Conservation (phyloP, 2,329 filamentous ascomycete species). For the Cyphellophora attinorum region DNA sequence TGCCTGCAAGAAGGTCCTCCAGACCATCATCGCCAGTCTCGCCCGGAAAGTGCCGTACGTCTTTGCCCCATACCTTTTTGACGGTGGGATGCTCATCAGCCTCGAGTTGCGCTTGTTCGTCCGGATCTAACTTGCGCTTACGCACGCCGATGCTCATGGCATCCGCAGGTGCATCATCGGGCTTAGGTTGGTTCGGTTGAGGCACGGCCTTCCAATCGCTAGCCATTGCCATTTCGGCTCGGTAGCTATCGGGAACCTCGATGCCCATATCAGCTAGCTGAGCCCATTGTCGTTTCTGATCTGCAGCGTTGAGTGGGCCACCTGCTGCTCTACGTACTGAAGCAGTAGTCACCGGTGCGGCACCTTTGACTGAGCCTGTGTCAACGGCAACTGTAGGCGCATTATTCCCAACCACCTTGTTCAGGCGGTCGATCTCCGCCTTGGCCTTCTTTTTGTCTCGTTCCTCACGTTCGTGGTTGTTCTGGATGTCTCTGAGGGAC, state of each 20-base stretch:
- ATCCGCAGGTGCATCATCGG: constrained; percentile 34
- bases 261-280: constrained; percentile 85
- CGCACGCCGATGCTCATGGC: constrained; percentile 33
- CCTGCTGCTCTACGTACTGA: constrained; percentile 23
- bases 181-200: constrained; percentile 19
- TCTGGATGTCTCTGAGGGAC: constrained; percentile 80
- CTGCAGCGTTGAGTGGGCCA: constrained; percentile 42
- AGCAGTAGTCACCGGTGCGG: constrained; percentile 13
- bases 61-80: constrained; percentile 34
- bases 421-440: constrained; percentile 75
- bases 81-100: constrained; percentile 23
- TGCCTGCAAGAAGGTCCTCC: constrained; percentile 32
- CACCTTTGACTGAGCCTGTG: constrained; percentile 22
- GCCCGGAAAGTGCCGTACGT: constrained; percentile 30
- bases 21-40: constrained; percentile 29
- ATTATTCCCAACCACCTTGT: constrained; percentile 55
- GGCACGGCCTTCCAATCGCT: constrained; percentile 76
- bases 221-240: constrained; percentile 73
- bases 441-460: constrained; percentile 74
- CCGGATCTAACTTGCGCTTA: constrained; percentile 34
- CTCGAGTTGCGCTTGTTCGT: constrained; percentile 27
- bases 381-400: constrained; percentile 20
- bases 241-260: constrained; percentile 66
- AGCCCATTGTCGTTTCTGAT: constrained; percentile 73
- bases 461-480: constrained; percentile 68